These are phyloP conservation scores for Myriangium duriaei DNA, from an alignment of 2,329 filamentous ascomycete genomes.

Conservation along the genomic window DNA sequence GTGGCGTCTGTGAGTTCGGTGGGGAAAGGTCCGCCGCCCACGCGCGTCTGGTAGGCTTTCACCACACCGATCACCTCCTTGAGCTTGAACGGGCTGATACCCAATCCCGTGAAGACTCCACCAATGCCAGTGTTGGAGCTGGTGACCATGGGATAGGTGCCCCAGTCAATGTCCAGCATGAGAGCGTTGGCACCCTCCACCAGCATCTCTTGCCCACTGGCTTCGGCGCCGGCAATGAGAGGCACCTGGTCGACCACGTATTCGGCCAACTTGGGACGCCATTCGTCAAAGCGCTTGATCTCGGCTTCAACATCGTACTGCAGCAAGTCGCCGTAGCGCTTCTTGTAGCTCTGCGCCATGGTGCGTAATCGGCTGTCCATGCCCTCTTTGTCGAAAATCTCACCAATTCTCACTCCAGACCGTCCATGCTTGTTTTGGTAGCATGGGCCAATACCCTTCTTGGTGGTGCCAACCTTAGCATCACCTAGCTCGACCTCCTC, in stretches of 20 bases:
- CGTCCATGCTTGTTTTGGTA: constrained; percentile 53
- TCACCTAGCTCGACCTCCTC: constrained; percentile 42
- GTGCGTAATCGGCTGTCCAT: constrained; percentile 56
- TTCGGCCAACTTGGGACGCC: constrained; percentile 43
- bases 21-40: constrained; percentile 51
- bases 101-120: constrained; percentile 51
- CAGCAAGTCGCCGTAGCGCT: constrained; percentile 55
- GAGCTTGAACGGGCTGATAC: constrained; percentile 48
- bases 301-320: constrained; percentile 60
- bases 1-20: constrained; percentile 49
- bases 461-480: constrained; percentile 39
- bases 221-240: constrained; percentile 50
- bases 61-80: constrained; percentile 52
- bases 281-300: constrained; percentile 47
- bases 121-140: constrained; percentile 48
- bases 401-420: constrained; percentile 52
- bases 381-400: constrained; percentile 52
- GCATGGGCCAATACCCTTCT: constrained; percentile 39
- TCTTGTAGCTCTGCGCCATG: constrained; percentile 51
- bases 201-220: constrained; percentile 46
- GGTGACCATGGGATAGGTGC: constrained; percentile 50
- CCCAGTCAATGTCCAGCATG: constrained; percentile 54
- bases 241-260: constrained; percentile 56
- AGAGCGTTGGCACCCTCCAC: constrained; percentile 58
- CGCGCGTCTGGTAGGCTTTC: constrained; percentile 52